Evolutionary conservation across 1,284 basidiomycete species (phyloP).

Genomic region (Puccinia polysora): DNA sequence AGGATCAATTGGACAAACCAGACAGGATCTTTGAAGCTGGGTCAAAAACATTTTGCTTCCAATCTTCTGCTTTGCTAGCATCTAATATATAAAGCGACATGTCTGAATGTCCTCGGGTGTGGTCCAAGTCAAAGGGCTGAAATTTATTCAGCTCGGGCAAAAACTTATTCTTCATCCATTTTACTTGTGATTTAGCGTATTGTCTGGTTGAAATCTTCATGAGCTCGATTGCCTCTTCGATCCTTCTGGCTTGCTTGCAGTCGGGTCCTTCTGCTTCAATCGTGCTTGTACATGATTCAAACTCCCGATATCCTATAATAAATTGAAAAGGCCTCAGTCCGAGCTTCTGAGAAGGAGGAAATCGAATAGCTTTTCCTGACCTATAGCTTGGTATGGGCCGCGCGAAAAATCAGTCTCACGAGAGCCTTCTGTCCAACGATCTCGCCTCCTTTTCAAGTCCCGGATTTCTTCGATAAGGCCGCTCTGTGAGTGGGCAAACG

Average conservation of each 20-base stretch:
- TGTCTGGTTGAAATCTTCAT: constrained; percentile 85
- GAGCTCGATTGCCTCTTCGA: constrained; percentile 63
- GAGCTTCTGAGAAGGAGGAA: background rate
- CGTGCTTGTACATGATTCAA: constrained; percentile 12
- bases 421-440: background rate
- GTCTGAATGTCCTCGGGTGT: constrained; percentile 47
- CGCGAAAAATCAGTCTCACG: constrained; percentile 61
- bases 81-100: constrained; percentile 62
- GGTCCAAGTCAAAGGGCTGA: constrained; percentile 48
- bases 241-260: constrained; percentile 51
- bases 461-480: constrained; percentile 80
- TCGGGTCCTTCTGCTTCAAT: background rate
- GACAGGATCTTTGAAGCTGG: constrained; percentile 49
- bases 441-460: constrained; percentile 51
- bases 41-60: constrained; percentile 56
- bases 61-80: constrained; percentile 64
- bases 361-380: constrained; percentile 55
- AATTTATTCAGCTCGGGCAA: constrained; percentile 63
- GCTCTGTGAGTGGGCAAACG: constrained; percentile 56
- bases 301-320: constrained; percentile 37
- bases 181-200: constrained; percentile 85
- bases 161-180: constrained; percentile 88
- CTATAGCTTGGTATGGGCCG: constrained; percentile 93
- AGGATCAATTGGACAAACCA: constrained; percentile 24
- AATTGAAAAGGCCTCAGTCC: background rate